These are phyloP conservation scores for Tolypocladium ovalisporum DNA, from an alignment of 2,329 filamentous ascomycete genomes.

Conservation along the genomic window DNA sequence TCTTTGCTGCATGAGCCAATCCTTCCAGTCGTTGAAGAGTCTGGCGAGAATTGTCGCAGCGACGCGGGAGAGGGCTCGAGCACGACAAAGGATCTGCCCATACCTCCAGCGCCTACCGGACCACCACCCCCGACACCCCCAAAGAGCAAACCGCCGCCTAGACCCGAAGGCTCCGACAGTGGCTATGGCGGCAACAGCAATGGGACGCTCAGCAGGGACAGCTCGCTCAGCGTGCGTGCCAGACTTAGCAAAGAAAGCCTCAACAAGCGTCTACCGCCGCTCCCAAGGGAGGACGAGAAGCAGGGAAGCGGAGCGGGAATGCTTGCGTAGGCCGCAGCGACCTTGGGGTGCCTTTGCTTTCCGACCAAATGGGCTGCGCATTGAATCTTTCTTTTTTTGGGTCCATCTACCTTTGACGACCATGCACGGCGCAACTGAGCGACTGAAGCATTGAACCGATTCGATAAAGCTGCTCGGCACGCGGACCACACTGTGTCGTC, in stretches of 20 bases:
- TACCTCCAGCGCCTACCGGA: constrained; percentile 31
- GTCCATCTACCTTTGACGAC: constrained; percentile 5
- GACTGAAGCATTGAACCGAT: neutral
- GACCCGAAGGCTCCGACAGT: constrained; percentile 37
- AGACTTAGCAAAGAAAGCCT: constrained; percentile 44
- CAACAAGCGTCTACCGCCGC: constrained; percentile 48
- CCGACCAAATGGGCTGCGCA: neutral
- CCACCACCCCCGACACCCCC: constrained; percentile 24
- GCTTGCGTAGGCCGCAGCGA: constrained; percentile 18
- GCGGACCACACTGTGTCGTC: neutral
- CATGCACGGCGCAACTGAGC: constrained; percentile 4
- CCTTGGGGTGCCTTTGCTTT: constrained; percentile 9
- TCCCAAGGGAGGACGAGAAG: constrained; percentile 29
- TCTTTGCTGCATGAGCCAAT: constrained; percentile 42
- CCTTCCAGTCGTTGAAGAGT: constrained; percentile 82
- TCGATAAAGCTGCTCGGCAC: neutral
- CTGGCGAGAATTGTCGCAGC: constrained; percentile 58
- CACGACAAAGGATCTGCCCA: constrained; percentile 27
- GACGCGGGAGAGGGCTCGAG: constrained; percentile 28
- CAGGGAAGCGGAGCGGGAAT: constrained; percentile 17
- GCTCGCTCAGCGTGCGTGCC: constrained; percentile 20
- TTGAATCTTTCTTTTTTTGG: neutral
- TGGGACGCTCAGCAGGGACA: constrained; percentile 17
- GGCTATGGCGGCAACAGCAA: constrained; percentile 29
- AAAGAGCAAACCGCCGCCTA: constrained; percentile 17